Conservation (phyloP, 768 basidiomycete species). For the Termitomyces sp. region DNA sequence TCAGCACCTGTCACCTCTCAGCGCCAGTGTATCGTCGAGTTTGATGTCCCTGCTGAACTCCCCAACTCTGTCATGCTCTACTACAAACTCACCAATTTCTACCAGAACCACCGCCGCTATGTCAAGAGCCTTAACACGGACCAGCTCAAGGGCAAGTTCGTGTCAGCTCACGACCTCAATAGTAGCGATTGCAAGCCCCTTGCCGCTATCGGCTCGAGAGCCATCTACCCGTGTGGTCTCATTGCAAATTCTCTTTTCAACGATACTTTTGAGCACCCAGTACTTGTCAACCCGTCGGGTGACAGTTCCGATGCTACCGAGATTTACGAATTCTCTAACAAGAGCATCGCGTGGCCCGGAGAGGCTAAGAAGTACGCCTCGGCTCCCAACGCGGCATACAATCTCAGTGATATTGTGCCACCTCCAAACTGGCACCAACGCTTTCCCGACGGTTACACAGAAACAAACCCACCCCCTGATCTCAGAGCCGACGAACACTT, state of each 20-base stretch:
- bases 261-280: constrained; percentile 74
- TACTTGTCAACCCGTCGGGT: constrained; percentile 47
- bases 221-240: constrained; percentile 92
- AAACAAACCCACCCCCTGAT: constrained; percentile 62
- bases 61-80: constrained; percentile 79
- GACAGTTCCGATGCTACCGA: constrained; percentile 34
- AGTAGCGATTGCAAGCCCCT: constrained; percentile 87
- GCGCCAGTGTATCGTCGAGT: constrained; percentile 72
- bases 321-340: constrained; percentile 69
- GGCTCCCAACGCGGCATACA: constrained; percentile 41
- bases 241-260: constrained; percentile 98
- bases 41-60: constrained; percentile 77
- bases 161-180: constrained; percentile 43
- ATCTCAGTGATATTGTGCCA: constrained; percentile 67
- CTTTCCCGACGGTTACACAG: constrained; percentile 73
- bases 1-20: constrained; percentile 38
- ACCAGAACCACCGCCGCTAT: constrained; percentile 97
- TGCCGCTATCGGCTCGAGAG: constrained; percentile 46
- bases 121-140: constrained; percentile 85
- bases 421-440: constrained; percentile 87
- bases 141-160: constrained; percentile 76
- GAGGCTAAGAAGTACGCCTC: constrained; percentile 86
- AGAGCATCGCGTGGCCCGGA: constrained; percentile 93
- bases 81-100: constrained; percentile 96
- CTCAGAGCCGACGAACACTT: constrained; percentile 82